Evolutionary conservation across 345 rosid species (phyloP), one percentile per base, ranked within the genome.

Genomic region (Populus alba): DNA sequence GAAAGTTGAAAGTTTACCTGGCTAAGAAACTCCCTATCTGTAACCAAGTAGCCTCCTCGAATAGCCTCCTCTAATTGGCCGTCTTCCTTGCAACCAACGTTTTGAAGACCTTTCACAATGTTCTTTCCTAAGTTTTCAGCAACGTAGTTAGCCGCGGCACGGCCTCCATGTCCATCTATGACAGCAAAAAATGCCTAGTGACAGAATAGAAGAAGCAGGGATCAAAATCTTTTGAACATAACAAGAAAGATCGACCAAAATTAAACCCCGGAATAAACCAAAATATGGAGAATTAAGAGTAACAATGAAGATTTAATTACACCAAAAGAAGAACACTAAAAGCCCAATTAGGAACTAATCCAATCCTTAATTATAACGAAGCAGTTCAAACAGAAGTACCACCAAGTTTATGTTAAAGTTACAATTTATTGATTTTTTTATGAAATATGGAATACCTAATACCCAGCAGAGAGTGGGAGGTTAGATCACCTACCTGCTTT

Each of bases 81-180:
- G 18, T 71, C 17, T 13, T 63, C 73, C 38, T 71, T 78, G 3
- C 57, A 81, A 20, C 61, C 75, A 0, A 38, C 76, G 41, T 39
- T 73, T 78, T 75, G 85, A 16, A 83, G 70, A 23, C 72, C 81
- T 77, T 82, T 73, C 37, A 87, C 75, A 17, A 89, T 83, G 86
- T 89, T 89, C 73, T 82, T 87, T 13, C 89, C 92, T 53, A 89
- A 77, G 37, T 86, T 86, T 72, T 81, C 83, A 2, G 87, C 87
- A 13, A 84, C 90, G 47, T 70, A 87, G 33, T 89, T 86, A 0
- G 83, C 81, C 0, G 90, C 92, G 7, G 83, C 81, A 8, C 81
- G 77, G 25, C 92, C 90, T 49, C 92, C 92, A 20, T 87, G 90
- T 31, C 92, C 92, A 38, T 89, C 92, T 47, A 89, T 82, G 16